A percentile compares a stretch with the other conserved stretches of the same genome.
phyloP scores from a whole-genome alignment of 441 rosid genomes.

The Erodium texanum region DNA sequence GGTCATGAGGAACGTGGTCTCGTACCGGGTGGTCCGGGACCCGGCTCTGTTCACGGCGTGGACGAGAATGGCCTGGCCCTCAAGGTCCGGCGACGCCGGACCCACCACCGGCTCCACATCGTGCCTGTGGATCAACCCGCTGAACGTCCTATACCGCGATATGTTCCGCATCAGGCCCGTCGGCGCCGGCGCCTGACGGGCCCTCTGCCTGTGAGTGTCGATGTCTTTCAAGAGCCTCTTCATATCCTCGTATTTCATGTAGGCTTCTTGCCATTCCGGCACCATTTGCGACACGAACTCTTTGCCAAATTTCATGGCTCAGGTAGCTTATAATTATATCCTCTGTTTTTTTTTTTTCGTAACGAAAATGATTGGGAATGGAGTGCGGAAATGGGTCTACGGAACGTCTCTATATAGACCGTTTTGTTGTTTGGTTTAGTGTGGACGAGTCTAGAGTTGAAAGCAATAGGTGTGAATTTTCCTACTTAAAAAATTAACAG shows the following conservation, averaged over 20 bases:
- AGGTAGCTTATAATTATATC: too few species aligned
- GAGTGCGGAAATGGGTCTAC: neutral
- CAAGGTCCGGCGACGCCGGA: constrained; percentile 29
- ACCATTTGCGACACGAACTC: constrained; percentile 64
- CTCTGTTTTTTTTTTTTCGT: too few species aligned
- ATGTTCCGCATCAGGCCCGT: constrained; percentile 30
- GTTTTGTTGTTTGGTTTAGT: neutral
- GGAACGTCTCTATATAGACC: neutral
- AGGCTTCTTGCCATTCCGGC: constrained; percentile 76
- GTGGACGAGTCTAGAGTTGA: neutral
- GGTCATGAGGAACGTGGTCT: constrained; percentile 43
- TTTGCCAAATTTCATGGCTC: constrained; percentile 69
- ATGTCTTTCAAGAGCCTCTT: constrained; percentile 51
- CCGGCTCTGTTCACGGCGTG: constrained; percentile 25
- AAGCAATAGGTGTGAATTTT: too few species aligned
- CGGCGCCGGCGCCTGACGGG: constrained; percentile 24
- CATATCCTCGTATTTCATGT: constrained; percentile 15
- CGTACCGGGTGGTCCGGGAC: constrained; percentile 8
- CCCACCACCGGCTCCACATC: constrained; percentile 8
- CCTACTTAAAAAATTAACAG: too few species aligned
- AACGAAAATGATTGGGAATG: too few species aligned
- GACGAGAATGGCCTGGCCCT: constrained; percentile 37
- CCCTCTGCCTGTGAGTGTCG: constrained; percentile 20
- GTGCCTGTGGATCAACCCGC: constrained; percentile 43
- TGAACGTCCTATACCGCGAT: constrained; percentile 40